Base-by-base conservation (phyloP, 306 rosid species). In the Myrica gale region DNA sequence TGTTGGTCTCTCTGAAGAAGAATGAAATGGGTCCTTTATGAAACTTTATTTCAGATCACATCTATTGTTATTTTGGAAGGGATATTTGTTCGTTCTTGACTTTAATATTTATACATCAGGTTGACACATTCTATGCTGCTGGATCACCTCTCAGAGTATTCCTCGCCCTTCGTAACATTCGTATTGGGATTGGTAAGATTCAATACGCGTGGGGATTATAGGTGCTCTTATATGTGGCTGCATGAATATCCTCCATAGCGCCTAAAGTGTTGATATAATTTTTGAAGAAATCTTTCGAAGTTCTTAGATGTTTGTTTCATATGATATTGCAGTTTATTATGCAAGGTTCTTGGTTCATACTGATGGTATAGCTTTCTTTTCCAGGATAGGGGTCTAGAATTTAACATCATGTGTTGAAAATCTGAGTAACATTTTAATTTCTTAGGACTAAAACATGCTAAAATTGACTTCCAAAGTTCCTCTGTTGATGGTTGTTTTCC, bases 141-240 rank as follows among this genome's bases (percentile, higher is more conserved):
- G 99, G 99, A 77, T 96, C 99, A 19, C 98, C 99, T 73, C 96
- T 96, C 41, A 98, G 99, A 76, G 98, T 96, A 75, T 96, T 96
- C 86, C 96, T 96, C 69, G 90, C 99, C 73, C 96, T 96, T 74
- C 97, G 98, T 50, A 96, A 96, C 72, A 79, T 92, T 76, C 93
- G 99, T 67, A 78, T 92, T 70, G 98, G 99, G 83, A 81, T 81
- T 74, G 99, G 99, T 95, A 89, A 84, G 72, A 65, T 45, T 71
- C 68, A 68, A 70, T 54, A 17, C 41, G 74, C 69, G 67, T 43
- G 23, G 45, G 23, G 80, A 37, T 43, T 41, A 43, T 53, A 61
- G 75, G 50, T 79, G 81, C 58, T 57, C 41, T 79, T 63, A 47
- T 48, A 15, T 42, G 53, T 48, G 1, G 50, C 23, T 42, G 46